A percentile compares a stretch with the other conserved stretches of the same genome.
Conservation (phyloP, 495 filamentous ascomycete genomes). For the Neurospora sublineolata region DNA sequence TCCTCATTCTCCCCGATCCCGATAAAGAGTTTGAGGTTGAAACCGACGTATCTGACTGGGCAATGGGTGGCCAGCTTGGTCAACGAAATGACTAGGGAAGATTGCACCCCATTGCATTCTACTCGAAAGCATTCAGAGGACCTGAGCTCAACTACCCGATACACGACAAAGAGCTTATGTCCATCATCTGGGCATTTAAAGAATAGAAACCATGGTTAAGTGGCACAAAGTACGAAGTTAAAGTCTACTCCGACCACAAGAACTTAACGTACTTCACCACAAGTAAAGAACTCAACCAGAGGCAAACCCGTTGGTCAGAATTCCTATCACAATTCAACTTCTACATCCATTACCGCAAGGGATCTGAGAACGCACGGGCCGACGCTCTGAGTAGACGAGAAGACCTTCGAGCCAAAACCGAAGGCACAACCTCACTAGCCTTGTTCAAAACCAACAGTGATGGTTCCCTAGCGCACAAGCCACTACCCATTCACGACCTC, state of each 20-base stretch:
- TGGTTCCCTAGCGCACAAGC: too few species aligned
- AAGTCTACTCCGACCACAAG: slow-evolving; percentile 3
- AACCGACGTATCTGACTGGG: neutral
- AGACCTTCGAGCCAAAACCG: too few species aligned
- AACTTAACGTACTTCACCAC: neutral
- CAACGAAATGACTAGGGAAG: neutral
- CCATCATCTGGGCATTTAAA: neutral
- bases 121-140: slow-evolving; percentile 3
- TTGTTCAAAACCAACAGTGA: too few species aligned
- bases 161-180: slow-evolving; percentile 11
- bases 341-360: neutral
- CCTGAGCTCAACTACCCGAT: slow-evolving; percentile 13
- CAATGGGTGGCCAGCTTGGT: neutral
- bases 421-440: too few species aligned
- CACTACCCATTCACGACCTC: too few species aligned
- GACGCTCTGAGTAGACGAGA: too few species aligned
- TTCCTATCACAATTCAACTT: slow-evolving; percentile 1
- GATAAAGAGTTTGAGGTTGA: neutral
- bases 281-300: neutral
- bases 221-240: neutral
- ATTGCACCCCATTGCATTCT: neutral
- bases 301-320: slow-evolving; percentile 4
- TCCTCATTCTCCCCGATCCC: neutral
- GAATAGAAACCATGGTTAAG: neutral
- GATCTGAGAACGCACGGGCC: too few species aligned